A percentile compares a stretch with the other conserved stretches of the same genome.
Evolutionary conservation across 495 filamentous ascomycete genomes (phyloP).

Genomic region (Penicillium turbatum): DNA sequence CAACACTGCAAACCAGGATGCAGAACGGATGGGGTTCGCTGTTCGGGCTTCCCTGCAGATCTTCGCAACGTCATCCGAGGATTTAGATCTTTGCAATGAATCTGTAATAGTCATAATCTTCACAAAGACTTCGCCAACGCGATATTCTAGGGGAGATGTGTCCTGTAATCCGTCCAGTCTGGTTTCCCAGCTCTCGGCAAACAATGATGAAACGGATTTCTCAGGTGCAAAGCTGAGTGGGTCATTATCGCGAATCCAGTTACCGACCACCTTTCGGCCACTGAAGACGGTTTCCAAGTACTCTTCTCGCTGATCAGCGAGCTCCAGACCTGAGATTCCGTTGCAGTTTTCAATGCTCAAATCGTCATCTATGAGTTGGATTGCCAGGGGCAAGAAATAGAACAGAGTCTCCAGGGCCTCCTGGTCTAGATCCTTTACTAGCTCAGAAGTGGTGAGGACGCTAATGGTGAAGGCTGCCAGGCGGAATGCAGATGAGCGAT

Average conservation of each 20-base stretch:
- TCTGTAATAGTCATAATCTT: slow-evolving; percentile 35
- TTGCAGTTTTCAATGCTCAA: slow-evolving; percentile 54
- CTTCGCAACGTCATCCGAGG: slow-evolving; percentile 31
- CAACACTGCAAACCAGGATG: slow-evolving; percentile 37
- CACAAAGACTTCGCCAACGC: slow-evolving; percentile 40
- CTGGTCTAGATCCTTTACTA: slow-evolving; percentile 25
- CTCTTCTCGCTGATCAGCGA: slow-evolving; percentile 52
- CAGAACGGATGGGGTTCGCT: slow-evolving; percentile 38
- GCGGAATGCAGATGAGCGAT: slow-evolving; percentile 67
- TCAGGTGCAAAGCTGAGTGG: slow-evolving; percentile 9
- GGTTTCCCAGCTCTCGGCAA: slow-evolving; percentile 35
- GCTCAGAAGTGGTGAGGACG: slow-evolving; percentile 43
- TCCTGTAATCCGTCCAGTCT: slow-evolving; percentile 31
- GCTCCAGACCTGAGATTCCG: slow-evolving; percentile 46
- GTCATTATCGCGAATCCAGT: slow-evolving; percentile 37
- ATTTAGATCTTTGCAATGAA: slow-evolving; percentile 21
- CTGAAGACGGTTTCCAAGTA: slow-evolving; percentile 57
- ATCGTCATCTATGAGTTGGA: slow-evolving; percentile 61
- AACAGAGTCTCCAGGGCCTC: slow-evolving; percentile 38
- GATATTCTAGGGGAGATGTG: slow-evolving; percentile 34
- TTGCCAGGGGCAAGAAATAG: slow-evolving; percentile 47
- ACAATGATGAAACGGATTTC: slow-evolving; percentile 18
- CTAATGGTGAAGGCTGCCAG: slow-evolving; percentile 63
- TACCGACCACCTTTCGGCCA: slow-evolving; percentile 50
- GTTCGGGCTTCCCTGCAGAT: slow-evolving; percentile 36